phyloP scores from a whole-genome alignment of 768 basidiomycete species.

The Paxillus ammoniavirescens region DNA sequence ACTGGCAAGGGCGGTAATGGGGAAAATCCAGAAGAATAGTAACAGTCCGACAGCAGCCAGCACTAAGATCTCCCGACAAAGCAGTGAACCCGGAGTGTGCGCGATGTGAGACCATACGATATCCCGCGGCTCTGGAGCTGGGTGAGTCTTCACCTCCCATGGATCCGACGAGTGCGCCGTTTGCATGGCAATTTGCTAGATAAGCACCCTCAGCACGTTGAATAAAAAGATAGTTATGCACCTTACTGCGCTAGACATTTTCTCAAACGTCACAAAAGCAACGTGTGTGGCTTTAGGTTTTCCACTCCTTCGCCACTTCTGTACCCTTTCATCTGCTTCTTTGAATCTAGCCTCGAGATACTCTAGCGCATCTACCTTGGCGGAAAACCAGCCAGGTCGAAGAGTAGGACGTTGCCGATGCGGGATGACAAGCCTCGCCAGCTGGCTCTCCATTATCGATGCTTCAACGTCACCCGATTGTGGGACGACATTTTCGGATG shows the following conservation, averaged over 20 bases:
- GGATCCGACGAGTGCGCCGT: conserved; percentile 73
- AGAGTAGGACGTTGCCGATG: conserved; percentile 75
- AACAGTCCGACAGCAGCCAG: conserved; percentile 66
- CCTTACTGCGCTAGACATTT: conserved; percentile 87
- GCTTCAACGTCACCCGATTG: conserved; percentile 49
- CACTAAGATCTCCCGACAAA: conserved; percentile 71
- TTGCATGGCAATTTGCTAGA: conserved; percentile 85
- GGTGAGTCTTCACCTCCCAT: conserved; percentile 61
- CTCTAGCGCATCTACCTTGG: conserved; percentile 86
- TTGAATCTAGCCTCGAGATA: conserved; percentile 79
- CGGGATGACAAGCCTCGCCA: conserved; percentile 64
- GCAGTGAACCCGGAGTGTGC: conserved; percentile 54
- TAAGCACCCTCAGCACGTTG: not conserved
- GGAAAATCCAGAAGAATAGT: conserved; percentile 90
- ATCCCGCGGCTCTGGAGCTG: conserved; percentile 93
- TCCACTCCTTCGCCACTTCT: conserved; percentile 64
- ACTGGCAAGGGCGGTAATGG: conserved; percentile 83
- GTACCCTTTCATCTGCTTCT: conserved; percentile 81
- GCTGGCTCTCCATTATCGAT: conserved; percentile 52
- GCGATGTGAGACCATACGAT: conserved; percentile 93
- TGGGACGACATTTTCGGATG: conserved; percentile 53
- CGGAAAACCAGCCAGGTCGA: conserved; percentile 69
- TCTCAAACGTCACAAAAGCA: conserved; percentile 96
- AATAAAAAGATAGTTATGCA: not conserved
- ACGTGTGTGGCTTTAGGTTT: conserved; percentile 79